A percentile compares a stretch with the other conserved stretches of the same genome.
Evolutionary conservation across 306 rosid species (phyloP).

Genomic region (barrel medic (Medicago truncatula)): MtrunA17r5.0-ANR NC_053046.1:29948501-29949000

Average conservation of each 20-base stretch:
- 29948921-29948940: slow-evolving; percentile 62
- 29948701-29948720: not conserved
- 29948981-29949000: slow-evolving; percentile 28
- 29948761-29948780: not conserved
- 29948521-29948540: no score
- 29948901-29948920: slow-evolving; percentile 76
- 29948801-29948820: slow-evolving; percentile 77
- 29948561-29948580: no score
- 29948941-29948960: not conserved
- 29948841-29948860: slow-evolving; percentile 63
- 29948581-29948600: no score
- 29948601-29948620: no score
- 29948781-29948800: slow-evolving; percentile 82
- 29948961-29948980: not conserved
- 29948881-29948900: slow-evolving; percentile 64
- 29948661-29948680: no score
- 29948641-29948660: no score
- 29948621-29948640: no score
- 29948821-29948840: slow-evolving; percentile 79
- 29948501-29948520: no score
- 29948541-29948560: no score
- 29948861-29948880: slow-evolving; percentile 66
- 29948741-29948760: not conserved
- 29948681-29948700: no score
- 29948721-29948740: not conserved